These are phyloP conservation scores for Peronospora belbahrii DNA, from an alignment of 352 stramenopile genomes.

Conservation along the genomic window DNA sequence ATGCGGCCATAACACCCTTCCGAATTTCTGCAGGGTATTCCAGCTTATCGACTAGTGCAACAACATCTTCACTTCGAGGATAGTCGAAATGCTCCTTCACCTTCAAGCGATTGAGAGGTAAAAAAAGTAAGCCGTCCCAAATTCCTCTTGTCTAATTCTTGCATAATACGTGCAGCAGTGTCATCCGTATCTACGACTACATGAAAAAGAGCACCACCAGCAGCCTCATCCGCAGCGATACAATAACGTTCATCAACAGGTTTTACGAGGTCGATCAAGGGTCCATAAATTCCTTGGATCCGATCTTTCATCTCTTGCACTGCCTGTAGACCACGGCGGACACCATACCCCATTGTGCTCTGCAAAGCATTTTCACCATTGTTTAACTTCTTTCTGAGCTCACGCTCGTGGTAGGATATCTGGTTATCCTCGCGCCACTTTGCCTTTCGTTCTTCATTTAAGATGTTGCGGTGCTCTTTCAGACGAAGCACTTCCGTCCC, in stretches of 20 bases:
- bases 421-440: constrained; percentile 80
- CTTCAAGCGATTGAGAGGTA: constrained; percentile 91
- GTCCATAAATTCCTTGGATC: constrained; percentile 85
- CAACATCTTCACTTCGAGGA: constrained; percentile 67
- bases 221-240: constrained; percentile 93
- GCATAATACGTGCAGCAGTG: constrained; percentile 92
- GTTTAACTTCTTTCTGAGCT: constrained; percentile 58
- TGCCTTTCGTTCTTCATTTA: constrained; percentile 75
- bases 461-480: constrained; percentile 72
- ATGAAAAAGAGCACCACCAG: constrained; percentile 95
- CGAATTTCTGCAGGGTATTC: constrained; percentile 81
- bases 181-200: constrained; percentile 98
- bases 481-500: constrained; percentile 47
- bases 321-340: constrained; percentile 75
- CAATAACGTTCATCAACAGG: constrained; percentile 87
- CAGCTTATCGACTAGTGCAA: constrained; percentile 83
- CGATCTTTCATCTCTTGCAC: constrained; percentile 85
- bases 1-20: constrained; percentile 92
- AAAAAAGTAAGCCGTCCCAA: constrained; percentile 95
- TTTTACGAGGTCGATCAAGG: constrained; percentile 94
- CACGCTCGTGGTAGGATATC: constrained; percentile 65
- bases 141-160: constrained; percentile 90
- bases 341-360: constrained; percentile 82
- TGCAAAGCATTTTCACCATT: constrained; percentile 72
- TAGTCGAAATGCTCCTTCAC: constrained; percentile 77